Base-by-base conservation (phyloP, 1,284 basidiomycete species). In the Heliocybe sulcata region DNA sequence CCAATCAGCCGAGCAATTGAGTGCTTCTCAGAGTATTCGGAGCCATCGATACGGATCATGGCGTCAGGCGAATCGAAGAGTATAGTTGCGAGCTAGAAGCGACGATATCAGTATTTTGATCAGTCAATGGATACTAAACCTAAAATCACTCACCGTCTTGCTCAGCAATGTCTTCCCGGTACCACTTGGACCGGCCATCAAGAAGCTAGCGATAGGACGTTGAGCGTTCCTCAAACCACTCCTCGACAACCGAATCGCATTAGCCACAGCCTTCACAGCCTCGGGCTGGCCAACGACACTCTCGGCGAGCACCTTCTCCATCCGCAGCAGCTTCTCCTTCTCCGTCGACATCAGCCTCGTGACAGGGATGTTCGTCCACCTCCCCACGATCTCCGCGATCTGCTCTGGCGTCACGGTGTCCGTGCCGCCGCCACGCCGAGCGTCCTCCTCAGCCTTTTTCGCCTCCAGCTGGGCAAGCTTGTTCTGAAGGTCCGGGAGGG, bases 11-110 rank as follows among this genome's bases (percentile, higher is more conserved):
- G 82, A 29, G 92, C 85, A 55, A 97, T 90, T 1, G 92, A 90
- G 65, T 97, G 94, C 69, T 93, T 94, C 73, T 96, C 94, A 26
- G 91, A 92, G 70, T 96, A 96, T 66, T 96, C 92, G 35, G 89
- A 92, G 63, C 85, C 92, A 69, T 96, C 94, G 65, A 96, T 83
- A 60, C 92, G 88, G 61, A 96, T 91, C 85, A 97, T 88, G 10
- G 92, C 88, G 58, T 94, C 84, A 22, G 88, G 82, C 25, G 93
- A 94, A 68, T 96, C 91, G 67, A 98, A 97, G 22, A 97, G 77
- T 53, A 95, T 70, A 14, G 81, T 83, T 0, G 95, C 94, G 54
- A 98, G 83, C 86, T 90, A 64, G 45, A 61, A 65, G 49, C 49
- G 51, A 29, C 12, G 12, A 26, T 53, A 56, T 66, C 52, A 66